Conservation (phyloP, 2,329 filamentous ascomycete species). For the Sporothrix brasiliensis region DNA sequence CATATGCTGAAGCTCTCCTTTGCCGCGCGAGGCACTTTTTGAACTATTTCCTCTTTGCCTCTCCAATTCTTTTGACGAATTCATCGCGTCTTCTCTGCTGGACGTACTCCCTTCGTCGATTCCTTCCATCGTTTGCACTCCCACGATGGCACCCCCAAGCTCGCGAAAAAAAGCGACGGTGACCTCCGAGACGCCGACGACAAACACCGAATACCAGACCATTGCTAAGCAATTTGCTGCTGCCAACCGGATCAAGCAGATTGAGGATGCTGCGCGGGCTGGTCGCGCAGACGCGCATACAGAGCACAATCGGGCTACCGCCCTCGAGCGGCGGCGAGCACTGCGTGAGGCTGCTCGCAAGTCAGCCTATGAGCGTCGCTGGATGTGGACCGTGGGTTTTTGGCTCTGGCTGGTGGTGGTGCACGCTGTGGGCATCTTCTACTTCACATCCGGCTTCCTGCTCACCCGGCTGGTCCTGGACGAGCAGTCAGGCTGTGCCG, state of each 20-base stretch:
- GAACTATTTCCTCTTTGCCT: not conserved
- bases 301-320: conserved; percentile 38
- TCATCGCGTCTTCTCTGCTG: not conserved
- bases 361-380: conserved; percentile 55
- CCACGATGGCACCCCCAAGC: conserved; percentile 36
- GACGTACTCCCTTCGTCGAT: not conserved
- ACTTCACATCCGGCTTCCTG: conserved; percentile 94
- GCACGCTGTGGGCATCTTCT: conserved; percentile 79
- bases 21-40: conserved; percentile 26
- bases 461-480: conserved; percentile 81
- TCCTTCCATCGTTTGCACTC: not conserved
- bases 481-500: conserved; percentile 70
- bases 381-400: conserved; percentile 65
- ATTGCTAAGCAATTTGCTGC: conserved; percentile 58
- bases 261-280: conserved; percentile 43
- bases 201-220: conserved; percentile 52
- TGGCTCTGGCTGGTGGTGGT: conserved; percentile 72
- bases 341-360: conserved; percentile 55
- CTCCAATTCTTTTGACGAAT: not conserved
- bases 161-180: conserved; percentile 37
- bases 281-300: conserved; percentile 40
- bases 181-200: not conserved
- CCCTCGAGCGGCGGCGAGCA: conserved; percentile 51
- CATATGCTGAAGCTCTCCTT: conserved; percentile 15
- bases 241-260: conserved; percentile 55